Evolutionary conservation across 805 yeast species (phyloP).

Genomic region (Geotrichum ghanense): DNA sequence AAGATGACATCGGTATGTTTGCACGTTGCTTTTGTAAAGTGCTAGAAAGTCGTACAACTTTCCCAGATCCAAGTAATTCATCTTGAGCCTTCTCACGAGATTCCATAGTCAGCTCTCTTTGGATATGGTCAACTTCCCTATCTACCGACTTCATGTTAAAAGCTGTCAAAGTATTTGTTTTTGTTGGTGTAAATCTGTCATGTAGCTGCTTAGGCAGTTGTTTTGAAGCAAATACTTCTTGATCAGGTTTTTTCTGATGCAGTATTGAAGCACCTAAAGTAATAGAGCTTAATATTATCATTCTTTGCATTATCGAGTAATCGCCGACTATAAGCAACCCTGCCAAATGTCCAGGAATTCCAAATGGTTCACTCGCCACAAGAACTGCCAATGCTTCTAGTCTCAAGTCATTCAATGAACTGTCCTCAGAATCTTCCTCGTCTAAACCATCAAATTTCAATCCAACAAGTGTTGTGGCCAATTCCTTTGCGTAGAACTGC

Average conservation of each 20-base stretch:
- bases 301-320: slow-evolving; percentile 67
- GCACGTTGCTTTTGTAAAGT: slow-evolving; percentile 13
- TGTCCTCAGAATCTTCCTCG: slow-evolving; percentile 47
- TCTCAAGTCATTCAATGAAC: slow-evolving; percentile 51
- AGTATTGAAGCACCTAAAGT: slow-evolving; percentile 67
- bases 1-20: slow-evolving; percentile 12
- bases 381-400: slow-evolving; percentile 52
- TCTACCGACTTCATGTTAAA: slow-evolving; percentile 3
- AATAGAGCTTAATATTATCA: slow-evolving; percentile 54
- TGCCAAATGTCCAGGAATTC: slow-evolving; percentile 23
- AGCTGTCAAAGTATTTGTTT: not conserved
- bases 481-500: slow-evolving; percentile 40
- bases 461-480: slow-evolving; percentile 41
- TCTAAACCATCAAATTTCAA: slow-evolving; percentile 48
- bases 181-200: slow-evolving; percentile 27
- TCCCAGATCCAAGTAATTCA: slow-evolving; percentile 17
- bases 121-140: slow-evolving; percentile 12
- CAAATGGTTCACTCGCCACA: slow-evolving; percentile 24
- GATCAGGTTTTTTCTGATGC: slow-evolving; percentile 39
- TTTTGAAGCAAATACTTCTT: slow-evolving; percentile 29
- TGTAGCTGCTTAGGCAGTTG: slow-evolving; percentile 40
- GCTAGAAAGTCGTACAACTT: slow-evolving; percentile 21
- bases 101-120: slow-evolving; percentile 14
- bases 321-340: slow-evolving; percentile 55
- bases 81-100: slow-evolving; percentile 16